Base-by-base conservation (phyloP, 805 yeast species). In the Ogataea naganishii region DNA sequence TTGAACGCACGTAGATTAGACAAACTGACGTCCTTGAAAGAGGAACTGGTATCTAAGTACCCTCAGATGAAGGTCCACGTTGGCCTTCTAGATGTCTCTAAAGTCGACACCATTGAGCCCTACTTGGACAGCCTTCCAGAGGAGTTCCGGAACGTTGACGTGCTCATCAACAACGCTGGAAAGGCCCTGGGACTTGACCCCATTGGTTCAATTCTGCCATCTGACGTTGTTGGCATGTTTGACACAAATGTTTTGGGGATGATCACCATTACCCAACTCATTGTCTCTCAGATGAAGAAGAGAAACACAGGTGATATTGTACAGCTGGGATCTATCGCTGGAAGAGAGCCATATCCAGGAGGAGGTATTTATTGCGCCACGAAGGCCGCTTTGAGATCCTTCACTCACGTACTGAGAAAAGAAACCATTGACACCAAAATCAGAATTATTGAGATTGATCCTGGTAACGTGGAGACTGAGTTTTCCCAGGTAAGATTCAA, bases 181-280 rank as follows among this genome's bases (percentile, higher is more conserved):
- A 72, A 72, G 60, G 96, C 95, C 1, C 56, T 75, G 27, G 96
- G 96, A 3, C 62, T 67, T 32, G 95, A 80, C 23, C 64, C 66
- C 32, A 80, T 86, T 32, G 96, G 96, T 11, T 58, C 62, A 4
- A 75, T 89, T 38, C 55, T 56, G 1, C 56, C 64, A n/a, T 57
- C 58, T 5, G 95, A 86, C 47, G 71, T 85, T 27, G 63, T 67
- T 27, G 73, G 68, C 27, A 84, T 85, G 85, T 77, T 83, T 56
- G 67, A 79, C 45, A 85, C 96, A 35, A 89, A 88, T 48, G 96
- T 89, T 3, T 51, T 84, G 34, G 96, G 95, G 3, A 64, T 88
- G 54, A 81, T 88, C 36, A 72, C 80, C 18, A 57, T 88, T 38
- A 86, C 96, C 6, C 95, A 89, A 55, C 75, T 79, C 5, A 67